Conservation (phyloP, 352 stramenopile genomes). For the Pelagophyceae sp. region DNA sequence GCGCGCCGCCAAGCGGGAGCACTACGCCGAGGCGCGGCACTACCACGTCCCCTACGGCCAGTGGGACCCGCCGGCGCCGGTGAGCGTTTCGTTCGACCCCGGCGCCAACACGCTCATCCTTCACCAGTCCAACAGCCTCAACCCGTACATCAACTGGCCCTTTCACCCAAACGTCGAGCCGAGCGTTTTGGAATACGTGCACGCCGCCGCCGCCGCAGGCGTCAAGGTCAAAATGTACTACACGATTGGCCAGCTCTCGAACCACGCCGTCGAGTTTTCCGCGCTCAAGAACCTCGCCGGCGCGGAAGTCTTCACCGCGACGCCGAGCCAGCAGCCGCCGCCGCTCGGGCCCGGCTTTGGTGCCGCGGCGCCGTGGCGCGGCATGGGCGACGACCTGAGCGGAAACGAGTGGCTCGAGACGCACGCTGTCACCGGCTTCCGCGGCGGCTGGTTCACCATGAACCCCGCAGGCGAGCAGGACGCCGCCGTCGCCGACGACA, state of each 20-base stretch:
- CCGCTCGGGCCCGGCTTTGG: not conserved
- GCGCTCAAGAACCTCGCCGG: not conserved
- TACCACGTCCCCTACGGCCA: not conserved
- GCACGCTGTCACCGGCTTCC: not conserved
- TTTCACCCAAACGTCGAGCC: not conserved
- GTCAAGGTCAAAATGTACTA: not conserved
- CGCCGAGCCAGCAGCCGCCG: too few species aligned
- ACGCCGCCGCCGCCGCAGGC: not conserved
- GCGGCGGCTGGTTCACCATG: not conserved
- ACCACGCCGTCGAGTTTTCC: not conserved
- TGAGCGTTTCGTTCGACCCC: not conserved
- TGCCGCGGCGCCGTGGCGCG: not conserved
- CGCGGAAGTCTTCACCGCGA: not conserved
- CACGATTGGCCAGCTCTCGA: not conserved
- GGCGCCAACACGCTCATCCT: not conserved
- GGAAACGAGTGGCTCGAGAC: not conserved
- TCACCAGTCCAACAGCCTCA: not conserved
- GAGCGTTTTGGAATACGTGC: not conserved
- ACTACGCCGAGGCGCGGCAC: not conserved
- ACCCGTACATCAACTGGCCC: conserved; percentile 2
- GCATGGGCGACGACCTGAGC: not conserved
- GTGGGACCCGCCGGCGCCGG: not conserved
- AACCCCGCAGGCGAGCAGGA: not conserved
- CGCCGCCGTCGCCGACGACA: not conserved
- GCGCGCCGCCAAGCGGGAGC: too few species aligned